Percentiles rank a stretch among this genome's conserved stretches.
Evolutionary conservation across 129 eudicot species (phyloP).

Genomic region (Cynara cardunculus): DNA sequence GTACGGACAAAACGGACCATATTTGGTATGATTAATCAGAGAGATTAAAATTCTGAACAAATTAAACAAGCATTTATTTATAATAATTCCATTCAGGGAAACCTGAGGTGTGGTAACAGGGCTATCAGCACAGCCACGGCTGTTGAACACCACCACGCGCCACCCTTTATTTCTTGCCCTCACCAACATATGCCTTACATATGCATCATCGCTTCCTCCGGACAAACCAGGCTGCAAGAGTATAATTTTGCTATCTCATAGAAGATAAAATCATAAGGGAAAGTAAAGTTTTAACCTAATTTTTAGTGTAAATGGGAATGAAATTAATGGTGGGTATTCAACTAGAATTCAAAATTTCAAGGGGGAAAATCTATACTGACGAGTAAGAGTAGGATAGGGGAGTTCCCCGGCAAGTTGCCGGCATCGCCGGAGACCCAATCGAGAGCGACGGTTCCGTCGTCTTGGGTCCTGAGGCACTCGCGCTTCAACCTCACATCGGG

Average conservation of each 20-base stretch:
- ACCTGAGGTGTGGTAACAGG: conserved; percentile 90
- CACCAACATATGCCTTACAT: conserved; percentile 70
- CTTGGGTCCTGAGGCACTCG: conserved; percentile 59
- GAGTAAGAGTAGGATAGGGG: conserved; percentile 57
- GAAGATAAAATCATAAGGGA: not conserved
- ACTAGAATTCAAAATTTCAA: not conserved
- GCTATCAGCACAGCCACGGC: conserved; percentile 84
- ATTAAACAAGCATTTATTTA: not conserved
- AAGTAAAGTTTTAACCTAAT: not conserved
- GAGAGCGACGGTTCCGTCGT: conserved; percentile 63
- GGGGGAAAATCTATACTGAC: conserved; percentile 25
- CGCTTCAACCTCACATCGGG: conserved; percentile 61
- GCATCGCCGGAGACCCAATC: conserved; percentile 76
- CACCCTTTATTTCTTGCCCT: conserved; percentile 66
- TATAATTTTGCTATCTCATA: not conserved
- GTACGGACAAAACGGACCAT: too few species aligned
- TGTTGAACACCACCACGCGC: conserved; percentile 83
- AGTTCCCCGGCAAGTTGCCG: conserved; percentile 25
- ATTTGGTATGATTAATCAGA: too few species aligned
- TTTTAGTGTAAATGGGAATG: not conserved
- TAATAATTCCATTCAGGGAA: not conserved
- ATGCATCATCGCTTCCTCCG: conserved; percentile 72
- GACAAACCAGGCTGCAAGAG: conserved; percentile 70
- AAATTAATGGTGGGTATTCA: not conserved
- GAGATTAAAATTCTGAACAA: not conserved